A percentile compares a stretch with the other conserved stretches of the same genome.
These are phyloP conservation scores for Wickerhamomyces ciferrii DNA, from an alignment of 805 yeast genomes.

Conservation along the genomic window DNA sequence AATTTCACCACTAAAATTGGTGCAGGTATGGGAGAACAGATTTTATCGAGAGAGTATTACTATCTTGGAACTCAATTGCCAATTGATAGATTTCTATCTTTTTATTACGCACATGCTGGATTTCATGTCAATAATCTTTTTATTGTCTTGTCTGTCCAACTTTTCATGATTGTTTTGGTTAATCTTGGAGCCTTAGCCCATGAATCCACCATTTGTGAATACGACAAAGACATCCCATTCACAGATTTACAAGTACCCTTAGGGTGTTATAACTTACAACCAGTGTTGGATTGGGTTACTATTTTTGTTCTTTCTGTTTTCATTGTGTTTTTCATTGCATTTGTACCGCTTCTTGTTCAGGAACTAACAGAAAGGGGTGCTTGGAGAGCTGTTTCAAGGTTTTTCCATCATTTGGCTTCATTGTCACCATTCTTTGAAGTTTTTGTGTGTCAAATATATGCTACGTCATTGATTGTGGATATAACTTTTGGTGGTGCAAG, in stretches of 20 bases:
- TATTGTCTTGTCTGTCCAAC: slow-evolving; percentile 79
- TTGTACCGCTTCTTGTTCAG: slow-evolving; percentile 81
- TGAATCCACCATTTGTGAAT: slow-evolving; percentile 66
- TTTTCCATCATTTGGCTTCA: slow-evolving; percentile 72
- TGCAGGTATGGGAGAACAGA: slow-evolving; percentile 98
- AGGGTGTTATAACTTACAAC: slow-evolving; percentile 83
- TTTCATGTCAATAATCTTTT: slow-evolving; percentile 89
- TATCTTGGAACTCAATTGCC: slow-evolving; percentile 88
- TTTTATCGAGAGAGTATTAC: slow-evolving; percentile 86
- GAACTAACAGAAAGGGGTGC: slow-evolving; percentile 84
- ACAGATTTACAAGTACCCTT: slow-evolving; percentile 71
- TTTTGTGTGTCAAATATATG: slow-evolving; percentile 90
- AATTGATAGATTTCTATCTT: slow-evolving; percentile 82
- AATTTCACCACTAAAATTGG: slow-evolving; percentile 96
- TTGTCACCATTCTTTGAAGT: slow-evolving; percentile 92
- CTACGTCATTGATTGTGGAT: slow-evolving; percentile 70
- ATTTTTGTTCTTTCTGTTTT: slow-evolving; percentile 85
- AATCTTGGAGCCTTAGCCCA: slow-evolving; percentile 75
- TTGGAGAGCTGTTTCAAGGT: slow-evolving; percentile 65
- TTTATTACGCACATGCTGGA: slow-evolving; percentile 96
- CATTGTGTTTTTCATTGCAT: slow-evolving; percentile 89
- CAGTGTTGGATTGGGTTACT: slow-evolving; percentile 87
- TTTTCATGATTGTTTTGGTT: slow-evolving; percentile 75
- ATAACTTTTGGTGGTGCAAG: slow-evolving; percentile 88
- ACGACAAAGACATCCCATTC: slow-evolving; percentile 60